Conservation (phyloP, 2,329 filamentous ascomycete species). For the Hirsutella minnesotensis region DNA sequence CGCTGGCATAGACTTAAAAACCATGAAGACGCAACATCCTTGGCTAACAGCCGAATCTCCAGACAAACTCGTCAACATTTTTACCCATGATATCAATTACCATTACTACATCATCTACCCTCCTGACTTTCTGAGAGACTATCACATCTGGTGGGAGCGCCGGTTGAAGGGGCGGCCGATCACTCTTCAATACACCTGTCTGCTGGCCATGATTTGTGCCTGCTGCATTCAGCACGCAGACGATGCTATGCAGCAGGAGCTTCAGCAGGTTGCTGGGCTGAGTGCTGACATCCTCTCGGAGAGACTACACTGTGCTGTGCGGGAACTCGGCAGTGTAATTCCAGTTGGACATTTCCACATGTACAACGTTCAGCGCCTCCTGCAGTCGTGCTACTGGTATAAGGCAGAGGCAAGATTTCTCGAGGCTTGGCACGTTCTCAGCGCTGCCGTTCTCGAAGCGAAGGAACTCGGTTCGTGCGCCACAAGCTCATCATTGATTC, state of each 20-base stretch:
- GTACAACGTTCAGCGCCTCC: slow-evolving; percentile 15
- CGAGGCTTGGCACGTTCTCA: slow-evolving; percentile 19
- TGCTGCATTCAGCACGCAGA: slow-evolving; percentile 17
- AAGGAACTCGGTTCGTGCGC: slow-evolving; percentile 13
- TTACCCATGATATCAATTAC: slow-evolving; percentile 18
- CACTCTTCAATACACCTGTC: slow-evolving; percentile 16
- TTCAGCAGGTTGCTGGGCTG: slow-evolving; percentile 11
- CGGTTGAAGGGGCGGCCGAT: slow-evolving; percentile 9
- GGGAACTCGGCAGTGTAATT: slow-evolving; percentile 14
- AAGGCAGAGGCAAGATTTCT: slow-evolving; percentile 19
- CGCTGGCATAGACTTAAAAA: too few relatives aligned
- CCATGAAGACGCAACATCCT: too few relatives aligned
- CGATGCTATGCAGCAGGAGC: slow-evolving; percentile 7
- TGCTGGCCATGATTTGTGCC: slow-evolving; percentile 17
- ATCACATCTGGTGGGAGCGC: slow-evolving; percentile 19
- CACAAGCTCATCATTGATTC: too few relatives aligned
- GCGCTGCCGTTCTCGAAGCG: slow-evolving; percentile 17
- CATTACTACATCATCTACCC: slow-evolving; percentile 22
- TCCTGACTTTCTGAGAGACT: slow-evolving; percentile 15
- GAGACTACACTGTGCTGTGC: slow-evolving; percentile 11
- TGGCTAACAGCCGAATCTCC: neutral
- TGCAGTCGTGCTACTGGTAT: slow-evolving; percentile 21
- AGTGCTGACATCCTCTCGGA: slow-evolving; percentile 11
- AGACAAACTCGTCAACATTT: slow-evolving; percentile 17
- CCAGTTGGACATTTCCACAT: slow-evolving; percentile 16